phyloP scores from a whole-genome alignment of 2,329 filamentous ascomycete species.

The Ophiostoma populinum region DNA sequence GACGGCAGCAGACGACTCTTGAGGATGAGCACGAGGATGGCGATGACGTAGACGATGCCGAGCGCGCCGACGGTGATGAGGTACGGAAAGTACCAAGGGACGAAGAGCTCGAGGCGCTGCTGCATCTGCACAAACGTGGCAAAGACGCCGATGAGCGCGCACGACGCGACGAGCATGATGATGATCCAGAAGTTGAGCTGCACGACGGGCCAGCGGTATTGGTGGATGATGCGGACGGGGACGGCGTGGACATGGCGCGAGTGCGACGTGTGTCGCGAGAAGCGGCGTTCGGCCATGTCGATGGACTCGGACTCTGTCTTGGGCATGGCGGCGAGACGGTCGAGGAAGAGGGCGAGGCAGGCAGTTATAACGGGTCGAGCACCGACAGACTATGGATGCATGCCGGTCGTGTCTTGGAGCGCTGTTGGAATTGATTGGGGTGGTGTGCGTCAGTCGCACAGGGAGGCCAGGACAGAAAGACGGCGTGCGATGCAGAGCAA shows the following conservation, averaged over 20 bases:
- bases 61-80: slow-evolving; percentile 41
- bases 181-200: slow-evolving; percentile 52
- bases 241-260: neutral
- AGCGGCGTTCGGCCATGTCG: neutral
- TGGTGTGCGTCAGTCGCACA: neutral
- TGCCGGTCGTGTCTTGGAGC: too few relatives aligned
- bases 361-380: too few relatives aligned
- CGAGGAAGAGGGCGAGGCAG: neutral
- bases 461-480: neutral
- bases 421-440: neutral
- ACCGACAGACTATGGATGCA: too few relatives aligned
- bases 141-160: slow-evolving; percentile 44
- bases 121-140: slow-evolving; percentile 42
- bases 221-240: slow-evolving; percentile 23
- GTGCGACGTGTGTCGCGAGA: neutral
- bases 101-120: slow-evolving; percentile 30
- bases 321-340: slow-evolving; percentile 20
- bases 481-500: too few relatives aligned
- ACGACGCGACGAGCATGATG: slow-evolving; percentile 42
- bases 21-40: slow-evolving; percentile 45
- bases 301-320: slow-evolving; percentile 22
- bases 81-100: slow-evolving; percentile 55
- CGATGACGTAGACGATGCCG: slow-evolving; percentile 46
- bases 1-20: slow-evolving; percentile 41
- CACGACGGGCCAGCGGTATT: slow-evolving; percentile 52